Base-by-base conservation (phyloP, 345 rosid species). In the Sonneratia caseolaris region DNA sequence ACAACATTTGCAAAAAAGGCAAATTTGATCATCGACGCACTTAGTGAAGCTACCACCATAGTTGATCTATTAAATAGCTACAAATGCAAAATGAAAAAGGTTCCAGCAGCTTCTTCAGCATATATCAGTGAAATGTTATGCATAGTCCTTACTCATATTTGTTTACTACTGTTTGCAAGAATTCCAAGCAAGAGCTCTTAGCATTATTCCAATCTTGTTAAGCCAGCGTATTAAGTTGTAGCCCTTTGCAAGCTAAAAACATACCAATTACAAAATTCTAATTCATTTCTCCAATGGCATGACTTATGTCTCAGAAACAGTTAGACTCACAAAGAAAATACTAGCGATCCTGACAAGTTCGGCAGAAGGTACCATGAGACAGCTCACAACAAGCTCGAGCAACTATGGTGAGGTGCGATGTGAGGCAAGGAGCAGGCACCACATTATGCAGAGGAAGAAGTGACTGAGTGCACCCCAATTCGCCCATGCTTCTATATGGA, bases 301-400 rank as follows among this genome's bases (percentile, higher is more conserved):
- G 48, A 16, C 76, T 37, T 70, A 64, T 55, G 62, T 81, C 92
- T 85, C 82, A 86, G 77, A 82, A 81, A 82, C 76, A 72, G 84
- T 80, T 85, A 86, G 83, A 91, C 90, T 90, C 97, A 92, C 99
- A 87, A 90, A 90, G 84, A 80, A 78, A 89, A 76, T 69, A 92
- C 73, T 95, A 95, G 96, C 99, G 96, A 90, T 92, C 99, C 83
- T 79, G 97, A 95, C 97, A 90, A 90, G 97, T 79, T 74, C 92
- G 87, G 80, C 79, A 61, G 90, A 90, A 89, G 96, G 91, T 95
- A 95, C 99, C 99, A 67, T 95, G 89, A 89, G 91, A 83, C 89
- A 95, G 88, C 83, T 92, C 94, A 79, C 96, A 86, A 76, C 87
- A 95, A 70, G 89, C 98, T 78, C 98, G 93, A 66, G 76, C 75